phyloP scores from a whole-genome alignment of 306 rosid genomes.

The Abrus pulchellus region DNA sequence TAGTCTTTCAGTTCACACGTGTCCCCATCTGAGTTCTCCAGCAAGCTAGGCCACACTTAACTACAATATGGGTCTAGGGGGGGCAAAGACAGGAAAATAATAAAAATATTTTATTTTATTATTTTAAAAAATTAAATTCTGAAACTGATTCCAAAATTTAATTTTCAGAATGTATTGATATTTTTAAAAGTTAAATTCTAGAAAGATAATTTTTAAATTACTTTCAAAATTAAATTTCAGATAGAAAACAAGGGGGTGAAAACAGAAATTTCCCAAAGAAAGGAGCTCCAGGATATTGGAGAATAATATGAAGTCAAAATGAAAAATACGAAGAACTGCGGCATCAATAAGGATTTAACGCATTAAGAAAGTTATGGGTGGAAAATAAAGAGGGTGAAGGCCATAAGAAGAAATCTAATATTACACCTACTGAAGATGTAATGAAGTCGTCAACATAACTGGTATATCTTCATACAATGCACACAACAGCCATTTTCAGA shows the following conservation, averaged over 20 bases:
- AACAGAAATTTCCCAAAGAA: not conserved
- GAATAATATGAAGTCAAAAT: not conserved
- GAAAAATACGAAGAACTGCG: not conserved
- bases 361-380: not conserved
- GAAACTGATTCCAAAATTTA: too few species aligned
- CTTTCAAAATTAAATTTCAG: too few species aligned
- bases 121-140: too few species aligned
- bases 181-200: too few species aligned
- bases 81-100: too few species aligned
- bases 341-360: not conserved
- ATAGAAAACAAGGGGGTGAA: too few species aligned
- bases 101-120: too few species aligned
- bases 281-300: not conserved
- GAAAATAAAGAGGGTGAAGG: not conserved
- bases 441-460: slow-evolving; percentile 30
- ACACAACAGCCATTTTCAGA: slow-evolving; percentile 12
- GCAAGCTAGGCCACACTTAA: not conserved
- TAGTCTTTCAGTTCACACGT: not conserved
- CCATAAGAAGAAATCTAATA: slow-evolving; percentile 7
- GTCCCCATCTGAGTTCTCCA: not conserved
- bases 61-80: not conserved
- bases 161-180: too few species aligned
- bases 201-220: too few species aligned
- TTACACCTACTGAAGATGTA: slow-evolving; percentile 26
- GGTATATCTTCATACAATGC: slow-evolving; percentile 25